Evolutionary conservation across 139 green algal species (phyloP).

Genomic region (Tetraselmis striata): DNA sequence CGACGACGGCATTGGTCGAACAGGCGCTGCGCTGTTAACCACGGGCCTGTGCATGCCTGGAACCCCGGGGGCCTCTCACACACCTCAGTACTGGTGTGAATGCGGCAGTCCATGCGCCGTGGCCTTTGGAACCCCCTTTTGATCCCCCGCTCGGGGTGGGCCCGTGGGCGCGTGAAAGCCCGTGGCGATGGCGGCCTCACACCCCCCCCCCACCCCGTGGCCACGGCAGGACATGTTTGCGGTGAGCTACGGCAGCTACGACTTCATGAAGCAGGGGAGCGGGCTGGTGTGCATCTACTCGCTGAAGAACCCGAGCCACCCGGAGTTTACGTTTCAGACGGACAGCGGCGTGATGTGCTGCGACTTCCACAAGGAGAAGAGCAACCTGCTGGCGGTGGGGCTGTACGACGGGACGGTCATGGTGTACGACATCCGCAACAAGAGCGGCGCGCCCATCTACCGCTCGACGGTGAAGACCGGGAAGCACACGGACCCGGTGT

Average conservation of each 20-base stretch:
- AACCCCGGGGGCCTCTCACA: no score
- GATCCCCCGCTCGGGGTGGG: no score
- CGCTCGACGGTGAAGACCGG: constrained; percentile 49
- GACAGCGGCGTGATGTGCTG: constrained; percentile 77
- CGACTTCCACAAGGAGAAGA: constrained; percentile 78
- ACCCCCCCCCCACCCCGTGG: neutral
- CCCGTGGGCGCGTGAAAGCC: no score
- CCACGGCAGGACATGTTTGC: constrained; percentile 68
- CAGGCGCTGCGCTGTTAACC: no score
- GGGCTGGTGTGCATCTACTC: constrained; percentile 79
- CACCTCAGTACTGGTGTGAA: no score
- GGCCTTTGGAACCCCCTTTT: no score
- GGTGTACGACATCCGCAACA: constrained; percentile 64
- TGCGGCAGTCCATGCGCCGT: no score
- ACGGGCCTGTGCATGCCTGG: no score
- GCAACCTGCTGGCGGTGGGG: constrained; percentile 77
- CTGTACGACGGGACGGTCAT: constrained; percentile 77
- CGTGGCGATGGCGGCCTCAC: no score
- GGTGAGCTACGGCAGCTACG: constrained; percentile 82
- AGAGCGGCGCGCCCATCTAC: constrained; percentile 49
- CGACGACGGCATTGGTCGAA: no score
- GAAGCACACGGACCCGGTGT: constrained; percentile 86
- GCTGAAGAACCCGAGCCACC: constrained; percentile 78
- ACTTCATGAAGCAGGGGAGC: constrained; percentile 64
- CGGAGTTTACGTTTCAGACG: constrained; percentile 68